Evolutionary conservation across 2,329 filamentous ascomycete genomes (phyloP), one percentile per base, ranked within the genome.

Genomic region (Cercospora zeina): DNA sequence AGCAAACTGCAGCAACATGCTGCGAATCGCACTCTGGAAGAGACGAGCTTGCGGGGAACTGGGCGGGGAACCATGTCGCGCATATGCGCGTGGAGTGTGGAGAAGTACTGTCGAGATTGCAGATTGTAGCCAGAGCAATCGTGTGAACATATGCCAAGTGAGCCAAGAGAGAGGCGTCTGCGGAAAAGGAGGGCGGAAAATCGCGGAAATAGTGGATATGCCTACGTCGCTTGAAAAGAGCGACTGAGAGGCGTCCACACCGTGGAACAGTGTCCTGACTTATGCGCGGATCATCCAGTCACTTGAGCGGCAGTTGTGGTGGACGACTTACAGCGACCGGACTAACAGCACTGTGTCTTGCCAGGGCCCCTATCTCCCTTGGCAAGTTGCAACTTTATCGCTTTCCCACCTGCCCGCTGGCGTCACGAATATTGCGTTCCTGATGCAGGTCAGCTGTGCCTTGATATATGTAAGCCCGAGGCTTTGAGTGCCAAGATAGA

Each of bases 81-180:
- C 21, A 19, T n/a, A 19, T 42, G 21, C 21, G n/a, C n/a, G 50
- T 31, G 31, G 50, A 54, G 24, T 30, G 50, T 19, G 50, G 50
- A 54, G 50, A 54, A 54, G 50, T n/a, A 19, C 34, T 31, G 27
- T 31, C 16, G 24, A 54, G 50, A n/a, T 30, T 11, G 50, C 11
- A n/a, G 30, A 14, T 27, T 21, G 24, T 54, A 34, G 27, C 24
- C 50, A 54, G 14, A 54, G 50, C 24, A 30, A 27, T 54, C 50
- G 30, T 30, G 50, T 54, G 50, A 36, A 33, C 50, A 19, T 36
- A 11, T 34, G 50, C 31, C 50, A 54, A 54, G 31, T 19, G 31
- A 16, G 30, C 37, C 37, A 42, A 42, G 37, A 19, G 37, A 13
- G 16, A 42, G 37, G n/a, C 4, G 37, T 42, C 37, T 42, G 16